Evolutionary conservation across 2,329 filamentous ascomycete genomes (phyloP).

Genomic region (Fusarium transvaalense): DNA sequence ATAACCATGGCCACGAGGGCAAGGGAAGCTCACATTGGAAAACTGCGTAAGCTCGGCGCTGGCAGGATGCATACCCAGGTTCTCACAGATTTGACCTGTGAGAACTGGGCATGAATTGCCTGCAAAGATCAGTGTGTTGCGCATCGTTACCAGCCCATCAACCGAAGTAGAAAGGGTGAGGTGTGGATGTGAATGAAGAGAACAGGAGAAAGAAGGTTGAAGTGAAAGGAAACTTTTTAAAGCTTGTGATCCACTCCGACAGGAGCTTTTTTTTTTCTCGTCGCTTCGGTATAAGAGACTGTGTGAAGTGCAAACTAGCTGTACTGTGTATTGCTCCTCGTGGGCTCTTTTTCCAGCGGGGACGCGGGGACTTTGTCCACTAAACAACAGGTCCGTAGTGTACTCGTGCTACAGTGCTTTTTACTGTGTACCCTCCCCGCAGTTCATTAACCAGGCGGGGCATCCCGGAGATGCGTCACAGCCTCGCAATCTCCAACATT

Average conservation of each 20-base stretch:
- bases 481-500: slow-evolving; percentile 6
- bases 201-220: slow-evolving; percentile 36
- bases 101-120: slow-evolving; percentile 75
- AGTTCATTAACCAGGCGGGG: slow-evolving; percentile 40
- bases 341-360: slow-evolving; percentile 7
- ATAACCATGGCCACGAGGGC: slow-evolving; percentile 28
- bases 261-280: slow-evolving; percentile 47
- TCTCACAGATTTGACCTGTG: slow-evolving; percentile 75
- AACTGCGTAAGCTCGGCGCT: slow-evolving; percentile 76
- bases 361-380: neutral
- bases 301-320: neutral
- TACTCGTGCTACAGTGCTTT: slow-evolving; percentile 13
- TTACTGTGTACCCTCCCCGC: slow-evolving; percentile 32
- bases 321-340: slow-evolving; percentile 18
- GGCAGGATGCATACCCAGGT: slow-evolving; percentile 74
- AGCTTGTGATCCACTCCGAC: slow-evolving; percentile 26
- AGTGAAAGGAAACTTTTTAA: slow-evolving; percentile 36
- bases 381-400: neutral
- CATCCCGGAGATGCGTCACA: slow-evolving; percentile 39
- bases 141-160: slow-evolving; percentile 61
- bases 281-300: slow-evolving; percentile 24
- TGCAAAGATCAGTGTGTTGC: slow-evolving; percentile 76
- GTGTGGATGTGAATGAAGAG: slow-evolving; percentile 35
- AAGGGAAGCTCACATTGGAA: slow-evolving; percentile 70
- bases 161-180: slow-evolving; percentile 39